Base-by-base conservation (phyloP, 768 basidiomycete species). In the Lanmaoa pseudosensibilis region DNA sequence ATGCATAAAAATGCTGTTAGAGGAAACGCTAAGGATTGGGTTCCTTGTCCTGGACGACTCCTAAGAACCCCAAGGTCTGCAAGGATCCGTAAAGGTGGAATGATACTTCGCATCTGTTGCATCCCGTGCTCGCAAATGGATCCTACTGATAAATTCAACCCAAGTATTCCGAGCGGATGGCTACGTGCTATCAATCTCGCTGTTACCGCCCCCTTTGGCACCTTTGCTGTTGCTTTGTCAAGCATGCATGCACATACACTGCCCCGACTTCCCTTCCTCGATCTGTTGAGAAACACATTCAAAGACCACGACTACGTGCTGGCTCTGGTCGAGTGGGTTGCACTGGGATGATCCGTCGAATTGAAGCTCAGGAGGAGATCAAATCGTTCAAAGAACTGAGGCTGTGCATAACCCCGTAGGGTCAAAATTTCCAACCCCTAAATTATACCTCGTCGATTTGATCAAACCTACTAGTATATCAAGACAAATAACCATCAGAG, bases 11-110 rank as follows among this genome's bases (percentile, higher is more conserved):
- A 50, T 34, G 18, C 3, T 65, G 47, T 45, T 65, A 4, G 55
- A 65, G 6, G 64, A 65, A 34, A 66, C 25, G 0, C 13, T 62
- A 16, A 59, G 64, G 21, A 63, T 65, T 13, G 64, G 32, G 5
- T 21, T 30, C 6, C 64, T 66, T n/a, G 32, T 63, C 16, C n/a
- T 52, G 18, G 55, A 54, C 7, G 43, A 57, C 2, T 18, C 48
- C 40, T 46, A 48, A 2, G 36, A 45, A 12, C n/a, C 13, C 15
- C 15, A 27, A 9, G 25, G 18, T 3, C 16, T 23, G 23, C 7
- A 13, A 8, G 23, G 9, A 25, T 25, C 2, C 11, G 18, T 18
- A 18, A 25, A 49, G 18, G 10, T 12, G 21, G 33, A 34, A 32
- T 34, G 15, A 34, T 10, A 16, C 33, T 36, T 23, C 5, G 6